A percentile compares a stretch with the other conserved stretches of the same genome.
These are phyloP conservation scores for Balamuthia mandrillaris DNA, from an alignment of 208 protist species.

Conservation along the genomic window DNA sequence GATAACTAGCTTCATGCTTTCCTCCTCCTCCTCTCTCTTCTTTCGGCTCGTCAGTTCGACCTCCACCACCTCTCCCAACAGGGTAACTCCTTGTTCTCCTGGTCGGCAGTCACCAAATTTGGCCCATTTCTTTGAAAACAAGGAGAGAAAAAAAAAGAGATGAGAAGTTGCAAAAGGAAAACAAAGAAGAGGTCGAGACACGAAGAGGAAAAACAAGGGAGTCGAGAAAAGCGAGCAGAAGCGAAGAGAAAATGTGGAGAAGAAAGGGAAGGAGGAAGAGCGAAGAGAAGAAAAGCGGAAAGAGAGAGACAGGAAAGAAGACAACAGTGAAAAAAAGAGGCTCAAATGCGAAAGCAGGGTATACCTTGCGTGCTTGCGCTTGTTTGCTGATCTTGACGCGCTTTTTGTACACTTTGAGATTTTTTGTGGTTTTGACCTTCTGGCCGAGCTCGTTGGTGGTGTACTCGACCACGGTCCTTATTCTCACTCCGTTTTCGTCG, in stretches of 20 bases:
- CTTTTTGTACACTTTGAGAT: conserved; percentile 41
- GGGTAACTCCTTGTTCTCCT: neutral
- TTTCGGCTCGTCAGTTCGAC: neutral
- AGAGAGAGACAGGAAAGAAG: neutral
- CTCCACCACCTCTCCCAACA: neutral
- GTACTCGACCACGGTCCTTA: conserved; percentile 42
- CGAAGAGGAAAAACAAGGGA: too few relatives aligned
- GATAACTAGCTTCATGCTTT: neutral
- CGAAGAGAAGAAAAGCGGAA: too few relatives aligned
- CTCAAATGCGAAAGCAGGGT: neutral
- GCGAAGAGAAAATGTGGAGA: too few relatives aligned
- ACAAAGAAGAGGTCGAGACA: neutral
- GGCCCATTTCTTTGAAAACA: neutral
- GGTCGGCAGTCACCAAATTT: conserved; percentile 1
- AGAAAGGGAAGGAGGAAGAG: too few relatives aligned
- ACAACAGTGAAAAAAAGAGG: neutral
- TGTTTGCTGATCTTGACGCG: neutral
- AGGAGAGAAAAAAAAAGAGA: neutral
- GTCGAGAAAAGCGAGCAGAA: too few relatives aligned
- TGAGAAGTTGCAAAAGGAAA: too few relatives aligned
- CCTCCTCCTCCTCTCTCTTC: conserved; percentile 27
- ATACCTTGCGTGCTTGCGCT: neutral
- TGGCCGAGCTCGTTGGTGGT: conserved; percentile 15
- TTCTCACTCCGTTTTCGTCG: neutral
- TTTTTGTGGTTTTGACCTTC: conserved; percentile 34